Evolutionary conservation across 176 grass and related monocot species (phyloP), one percentile per base, ranked within the genome.

Genomic region (Cenchrus fungigraminus): DNA sequence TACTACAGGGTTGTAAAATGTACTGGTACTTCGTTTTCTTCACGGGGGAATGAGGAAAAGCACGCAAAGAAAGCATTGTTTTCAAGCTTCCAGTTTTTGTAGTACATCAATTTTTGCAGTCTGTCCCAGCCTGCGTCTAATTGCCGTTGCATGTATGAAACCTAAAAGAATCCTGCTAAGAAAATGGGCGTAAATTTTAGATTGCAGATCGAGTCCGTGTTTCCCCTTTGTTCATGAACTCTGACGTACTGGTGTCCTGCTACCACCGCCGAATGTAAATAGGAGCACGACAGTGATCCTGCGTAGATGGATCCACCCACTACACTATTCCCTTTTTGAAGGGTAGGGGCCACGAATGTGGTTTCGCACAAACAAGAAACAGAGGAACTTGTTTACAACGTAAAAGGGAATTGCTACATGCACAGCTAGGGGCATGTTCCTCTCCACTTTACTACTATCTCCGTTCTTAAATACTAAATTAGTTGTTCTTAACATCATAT

Each of bases 1-100:
- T 70, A 88, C 19, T 46, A 1, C 6, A 78, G 78, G 20, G 22
- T 43, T 88, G 56, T 14, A 59, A n/a, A 43, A 14, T 77, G 64
- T 77, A 62, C 37, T 40, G 37, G 37, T 40, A 13, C 66, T 1
- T 8, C 32, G 0, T 3, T 22, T 69, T 68, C 31, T 74, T 73
- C 45, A 49, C 68, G 44, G 68, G 19, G 20, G 43, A n/a, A 71
- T 10, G 17, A 15, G 19, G 9, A 12, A 12, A 43, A 74, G 13
- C n/a, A 83, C 16, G 13, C 11, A 85, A n/a, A 70, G 17, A 50
- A 28, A 71, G 5, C 15, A 56, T 13, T 76, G 10, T 81, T 57
- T 65, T n/a, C 44, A 65, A 46, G n/a, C 20, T 56, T 44, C 56
- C 14, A 19, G 16, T 37, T 50, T 68, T 19, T 62, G 25, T 60